Base-by-base conservation (phyloP, 768 basidiomycete genomes). In the Xerocomus brunneocitrinus region DNA sequence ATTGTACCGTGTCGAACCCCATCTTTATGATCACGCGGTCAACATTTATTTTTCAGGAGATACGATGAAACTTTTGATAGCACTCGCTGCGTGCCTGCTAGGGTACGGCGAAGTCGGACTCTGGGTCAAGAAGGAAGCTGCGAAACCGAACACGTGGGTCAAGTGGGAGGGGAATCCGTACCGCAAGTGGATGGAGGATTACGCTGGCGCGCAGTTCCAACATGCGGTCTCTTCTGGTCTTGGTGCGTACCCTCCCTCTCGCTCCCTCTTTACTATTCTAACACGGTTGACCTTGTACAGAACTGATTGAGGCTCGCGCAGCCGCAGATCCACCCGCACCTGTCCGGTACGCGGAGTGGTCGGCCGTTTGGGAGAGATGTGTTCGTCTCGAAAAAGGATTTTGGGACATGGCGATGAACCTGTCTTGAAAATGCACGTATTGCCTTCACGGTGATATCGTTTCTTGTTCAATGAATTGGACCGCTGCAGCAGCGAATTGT, bases 61-160 rank as follows among this genome's bases (percentile, higher is more conserved):
- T 62, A 67, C 79, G 4, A 78, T 80, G 34, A 85, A 80, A 55
- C 72, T 95, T 5, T 64, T 87, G n/a, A 84, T 97, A 72, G 87
- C 90, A 0, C 77, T 94, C 1, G 83, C 88, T 9, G 85, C 90
- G 8, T 98, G 95, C 65, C 74, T 95, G 8, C 72, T 95, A 0
- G 95, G 94, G 3, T 98, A 97, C 64, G 94, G 94, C 10, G 90
- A 95, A 66, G 91, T 94, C 0, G 94, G 93, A 1, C 71, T 91
- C 38, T 90, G 91, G 85, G 72, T 98, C 31, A 79, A 83, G 66
- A 80, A 76, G 34, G 77, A 85, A 54, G 78, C 76, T 6, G 1
- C 63, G 73, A 34, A 61, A 58, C 38, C 74, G 71, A 9, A 66
- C 60, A n/a, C 72, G 22, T 84, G 83, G 78, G 79, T 87, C 19